Evolutionary conservation across 2,329 filamentous ascomycete species (phyloP).

Genomic region (Xylaria sp.): DNA sequence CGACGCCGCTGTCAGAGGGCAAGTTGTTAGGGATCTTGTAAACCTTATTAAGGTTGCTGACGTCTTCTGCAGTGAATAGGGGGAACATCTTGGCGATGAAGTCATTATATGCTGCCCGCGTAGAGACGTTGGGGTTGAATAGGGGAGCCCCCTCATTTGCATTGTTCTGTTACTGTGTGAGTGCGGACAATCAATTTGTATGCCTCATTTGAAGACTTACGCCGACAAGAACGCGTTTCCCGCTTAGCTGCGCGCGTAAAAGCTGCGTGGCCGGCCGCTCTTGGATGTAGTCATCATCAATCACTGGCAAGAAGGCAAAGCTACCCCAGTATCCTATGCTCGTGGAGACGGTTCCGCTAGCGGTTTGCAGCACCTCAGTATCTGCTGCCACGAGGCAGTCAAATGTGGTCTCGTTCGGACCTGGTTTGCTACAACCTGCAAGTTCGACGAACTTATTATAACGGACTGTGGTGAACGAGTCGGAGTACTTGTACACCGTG

Average conservation of each 20-base stretch:
- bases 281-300: slow-evolving; percentile 46
- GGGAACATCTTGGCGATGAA: slow-evolving; percentile 48
- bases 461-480: slow-evolving; percentile 37
- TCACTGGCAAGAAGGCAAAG: slow-evolving; percentile 47
- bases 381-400: slow-evolving; percentile 46
- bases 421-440: slow-evolving; percentile 41
- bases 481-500: slow-evolving; percentile 42
- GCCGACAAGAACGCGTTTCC: slow-evolving; percentile 45
- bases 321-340: slow-evolving; percentile 46
- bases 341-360: slow-evolving; percentile 46
- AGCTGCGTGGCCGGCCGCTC: slow-evolving; percentile 42
- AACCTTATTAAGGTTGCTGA: slow-evolving; percentile 33
- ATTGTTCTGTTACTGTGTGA: slow-evolving; percentile 46
- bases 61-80: slow-evolving; percentile 37
- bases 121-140: slow-evolving; percentile 46
- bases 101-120: slow-evolving; percentile 40
- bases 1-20: slow-evolving; percentile 32
- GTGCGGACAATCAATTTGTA: neutral
- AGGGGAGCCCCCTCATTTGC: slow-evolving; percentile 51
- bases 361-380: slow-evolving; percentile 44
- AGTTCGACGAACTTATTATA: slow-evolving; percentile 45
- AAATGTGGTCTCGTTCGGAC: slow-evolving; percentile 37
- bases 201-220: slow-evolving; percentile 33
- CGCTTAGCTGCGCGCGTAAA: slow-evolving; percentile 34
- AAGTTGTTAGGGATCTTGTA: slow-evolving; percentile 40